Conservation (phyloP, 306 rosid species). For the Mimosa bimucronata region DNA sequence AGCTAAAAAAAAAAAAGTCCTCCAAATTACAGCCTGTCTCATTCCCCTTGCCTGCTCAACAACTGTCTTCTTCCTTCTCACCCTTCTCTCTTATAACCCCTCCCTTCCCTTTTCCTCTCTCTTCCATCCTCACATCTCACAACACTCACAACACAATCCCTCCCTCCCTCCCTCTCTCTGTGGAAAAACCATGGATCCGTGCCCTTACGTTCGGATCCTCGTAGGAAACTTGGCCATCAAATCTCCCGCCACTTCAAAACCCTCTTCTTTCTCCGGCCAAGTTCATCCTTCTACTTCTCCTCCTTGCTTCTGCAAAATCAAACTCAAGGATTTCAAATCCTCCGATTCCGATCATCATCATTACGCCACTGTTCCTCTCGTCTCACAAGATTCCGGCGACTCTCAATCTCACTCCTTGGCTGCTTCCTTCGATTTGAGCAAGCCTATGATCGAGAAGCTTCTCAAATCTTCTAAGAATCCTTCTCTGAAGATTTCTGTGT, state of each 20-base stretch:
- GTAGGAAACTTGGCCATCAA: constrained; percentile 73
- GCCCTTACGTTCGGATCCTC: constrained; percentile 75
- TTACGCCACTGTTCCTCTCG: constrained; percentile 50
- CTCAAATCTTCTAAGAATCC: constrained; percentile 35
- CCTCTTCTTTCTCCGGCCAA: constrained; percentile 60
- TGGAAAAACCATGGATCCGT: constrained; percentile 65
- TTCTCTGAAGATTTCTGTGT: constrained; percentile 50
- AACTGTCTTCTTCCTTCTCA: constrained; percentile 1
- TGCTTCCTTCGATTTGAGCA: constrained; percentile 61
- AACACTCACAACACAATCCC: background rate
- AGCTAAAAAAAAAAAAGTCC: background rate
- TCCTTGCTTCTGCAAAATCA: constrained; percentile 68
- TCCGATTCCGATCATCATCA: constrained; percentile 44
- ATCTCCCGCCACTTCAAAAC: constrained; percentile 52
- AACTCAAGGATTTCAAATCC: constrained; percentile 45
- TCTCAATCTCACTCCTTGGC: constrained; percentile 50
- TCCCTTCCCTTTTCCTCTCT: background rate
- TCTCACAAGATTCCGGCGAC: constrained; percentile 26
- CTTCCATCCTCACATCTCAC: background rate
- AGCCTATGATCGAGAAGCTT: constrained; percentile 51
- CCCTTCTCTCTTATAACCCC: background rate
- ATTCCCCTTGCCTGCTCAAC: constrained; percentile 24
- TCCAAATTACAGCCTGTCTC: constrained; percentile 47
- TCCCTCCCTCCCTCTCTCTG: background rate
- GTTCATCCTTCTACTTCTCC: constrained; percentile 66